Conservation (phyloP, 345 rosid genomes). For the Eutrema japonicum region DNA sequence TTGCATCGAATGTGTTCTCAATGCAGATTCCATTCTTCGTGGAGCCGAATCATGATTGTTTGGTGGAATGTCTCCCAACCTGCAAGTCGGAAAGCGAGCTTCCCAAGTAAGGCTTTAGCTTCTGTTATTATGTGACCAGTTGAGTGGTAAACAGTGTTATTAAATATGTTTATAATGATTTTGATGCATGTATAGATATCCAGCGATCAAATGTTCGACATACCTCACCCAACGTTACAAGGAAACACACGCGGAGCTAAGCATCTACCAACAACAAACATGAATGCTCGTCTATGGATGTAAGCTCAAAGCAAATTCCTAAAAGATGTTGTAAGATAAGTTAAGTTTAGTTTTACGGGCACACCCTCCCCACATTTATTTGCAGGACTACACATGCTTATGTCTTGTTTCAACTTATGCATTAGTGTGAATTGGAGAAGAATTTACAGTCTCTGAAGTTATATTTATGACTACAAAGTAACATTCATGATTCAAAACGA, state of each 20-base stretch:
- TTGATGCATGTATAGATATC: conserved; percentile 51
- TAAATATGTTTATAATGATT: conserved; percentile 2
- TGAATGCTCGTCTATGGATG: conserved; percentile 26
- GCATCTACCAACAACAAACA: conserved; percentile 47
- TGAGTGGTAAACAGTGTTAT: not conserved
- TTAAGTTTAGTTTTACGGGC: not conserved
- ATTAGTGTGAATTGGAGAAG: not conserved
- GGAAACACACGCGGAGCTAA: conserved; percentile 73
- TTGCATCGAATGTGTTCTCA: conserved; percentile 18
- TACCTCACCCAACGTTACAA: conserved; percentile 74
- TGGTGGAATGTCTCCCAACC: conserved; percentile 90
- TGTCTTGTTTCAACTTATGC: conserved; percentile 12
- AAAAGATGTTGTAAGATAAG: conserved; percentile 11
- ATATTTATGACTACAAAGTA: not conserved
- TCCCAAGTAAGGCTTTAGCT: conserved; percentile 68
- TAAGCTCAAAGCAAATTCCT: conserved; percentile 18
- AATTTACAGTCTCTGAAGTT: not conserved
- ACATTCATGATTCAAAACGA: not conserved
- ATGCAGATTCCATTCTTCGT: conserved; percentile 78
- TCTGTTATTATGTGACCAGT: not conserved
- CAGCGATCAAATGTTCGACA: conserved; percentile 66
- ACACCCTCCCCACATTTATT: not conserved
- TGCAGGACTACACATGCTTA: conserved; percentile 6
- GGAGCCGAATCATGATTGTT: conserved; percentile 86
- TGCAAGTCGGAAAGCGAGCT: conserved; percentile 73